Evolutionary conservation across 1,284 basidiomycete genomes (phyloP).

Genomic region (Cryptococcus depauperatus): DNA sequence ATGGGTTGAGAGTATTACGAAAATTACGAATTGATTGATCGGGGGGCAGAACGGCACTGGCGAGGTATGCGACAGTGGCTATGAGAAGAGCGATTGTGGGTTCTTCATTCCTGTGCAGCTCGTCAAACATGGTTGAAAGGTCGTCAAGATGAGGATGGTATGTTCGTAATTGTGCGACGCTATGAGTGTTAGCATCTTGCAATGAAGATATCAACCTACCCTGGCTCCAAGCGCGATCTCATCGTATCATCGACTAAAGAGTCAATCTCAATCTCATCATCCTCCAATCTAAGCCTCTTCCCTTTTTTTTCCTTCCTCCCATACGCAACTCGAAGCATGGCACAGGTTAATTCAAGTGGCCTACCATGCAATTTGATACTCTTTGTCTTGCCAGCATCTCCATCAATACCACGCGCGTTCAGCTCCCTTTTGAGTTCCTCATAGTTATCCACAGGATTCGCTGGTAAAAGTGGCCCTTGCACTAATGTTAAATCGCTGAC

Average conservation of each 20-base stretch:
- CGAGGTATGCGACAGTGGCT: constrained; percentile 23
- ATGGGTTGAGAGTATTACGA: constrained; percentile 18
- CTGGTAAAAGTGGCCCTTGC: neutral
- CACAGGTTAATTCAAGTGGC: constrained; percentile 29
- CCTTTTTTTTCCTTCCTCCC: constrained; percentile 15
- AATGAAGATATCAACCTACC: constrained; percentile 16
- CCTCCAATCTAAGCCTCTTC: constrained; percentile 9
- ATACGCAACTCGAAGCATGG: constrained; percentile 34
- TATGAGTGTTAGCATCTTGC: constrained; percentile 7
- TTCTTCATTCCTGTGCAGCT: constrained; percentile 6
- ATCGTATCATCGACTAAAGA: constrained; percentile 19
- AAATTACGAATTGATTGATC: constrained; percentile 10
- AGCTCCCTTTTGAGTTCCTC: constrained; percentile 1
- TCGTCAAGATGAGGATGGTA: constrained; percentile 37
- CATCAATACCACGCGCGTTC: neutral
- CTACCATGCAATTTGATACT: constrained; percentile 33
- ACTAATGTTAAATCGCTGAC: constrained; percentile 18
- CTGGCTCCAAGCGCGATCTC: constrained; percentile 20
- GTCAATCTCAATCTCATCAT: constrained; percentile 26
- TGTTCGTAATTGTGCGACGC: constrained; percentile 25
- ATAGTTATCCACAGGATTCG: neutral
- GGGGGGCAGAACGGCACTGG: constrained; percentile 19
- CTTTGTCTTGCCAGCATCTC: constrained; percentile 9
- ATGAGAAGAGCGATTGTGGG: constrained; percentile 21
- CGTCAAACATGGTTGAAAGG: constrained; percentile 19